Percentiles rank a stretch among this genome's conserved stretches.
phyloP scores from a whole-genome alignment of 139 green algal genomes.

The Desmodesmus armatus region DNA sequence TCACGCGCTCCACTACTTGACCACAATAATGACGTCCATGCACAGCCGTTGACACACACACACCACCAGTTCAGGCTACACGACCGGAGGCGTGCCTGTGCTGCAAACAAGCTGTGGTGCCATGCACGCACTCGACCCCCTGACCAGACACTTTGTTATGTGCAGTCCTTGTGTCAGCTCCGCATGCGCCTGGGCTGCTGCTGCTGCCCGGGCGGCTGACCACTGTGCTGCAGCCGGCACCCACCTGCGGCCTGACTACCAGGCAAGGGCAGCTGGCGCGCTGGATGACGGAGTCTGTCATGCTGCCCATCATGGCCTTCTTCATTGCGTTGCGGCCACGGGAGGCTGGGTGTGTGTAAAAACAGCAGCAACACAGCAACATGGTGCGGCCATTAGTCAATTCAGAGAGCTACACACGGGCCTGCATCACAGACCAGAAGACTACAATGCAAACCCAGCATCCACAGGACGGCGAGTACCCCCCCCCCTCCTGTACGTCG shows the following conservation, averaged over 20 bases:
- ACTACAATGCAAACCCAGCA: too few species aligned
- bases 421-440: too few species aligned
- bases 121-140: neutral
- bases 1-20: too few species aligned
- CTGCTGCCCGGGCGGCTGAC: neutral
- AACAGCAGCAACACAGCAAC: neutral
- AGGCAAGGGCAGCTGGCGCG: constrained; percentile 34
- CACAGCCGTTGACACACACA: neutral
- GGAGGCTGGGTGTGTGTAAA: constrained; percentile 20
- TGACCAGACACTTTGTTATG: neutral
- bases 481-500: neutral
- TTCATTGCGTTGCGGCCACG: constrained; percentile 40
- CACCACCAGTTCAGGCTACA: neutral
- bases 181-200: too few species aligned
- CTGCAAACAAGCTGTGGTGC: neutral
- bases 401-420: neutral
- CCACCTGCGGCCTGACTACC: constrained; percentile 30
- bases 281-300: constrained; percentile 38
- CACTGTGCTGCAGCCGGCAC: neutral
- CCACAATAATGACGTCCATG: neutral
- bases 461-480: too few species aligned
- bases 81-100: neutral
- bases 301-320: constrained; percentile 46
- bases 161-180: too few species aligned
- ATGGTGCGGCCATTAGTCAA: neutral